Evolutionary conservation across 805 yeast genomes (phyloP).

Genomic region (Suhomyces emberorum): DNA sequence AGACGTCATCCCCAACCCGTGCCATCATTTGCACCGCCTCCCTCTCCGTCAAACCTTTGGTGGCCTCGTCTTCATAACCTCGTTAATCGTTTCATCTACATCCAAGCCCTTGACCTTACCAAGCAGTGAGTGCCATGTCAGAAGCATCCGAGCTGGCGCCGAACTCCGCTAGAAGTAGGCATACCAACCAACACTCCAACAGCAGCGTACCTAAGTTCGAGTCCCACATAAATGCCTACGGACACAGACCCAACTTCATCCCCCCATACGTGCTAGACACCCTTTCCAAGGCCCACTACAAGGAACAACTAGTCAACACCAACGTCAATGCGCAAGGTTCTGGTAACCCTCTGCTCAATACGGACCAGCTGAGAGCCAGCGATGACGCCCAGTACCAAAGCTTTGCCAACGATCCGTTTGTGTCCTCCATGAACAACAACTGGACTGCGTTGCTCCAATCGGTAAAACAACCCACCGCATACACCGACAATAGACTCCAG

Average conservation of each 20-base stretch:
- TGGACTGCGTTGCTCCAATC: slow-evolving; percentile 53
- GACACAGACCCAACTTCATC: slow-evolving; percentile 34
- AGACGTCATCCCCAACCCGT: too few species aligned
- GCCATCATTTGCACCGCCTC: too few species aligned
- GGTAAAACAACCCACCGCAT: slow-evolving; percentile 42
- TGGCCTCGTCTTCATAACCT: too few species aligned
- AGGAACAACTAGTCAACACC: slow-evolving; percentile 31
- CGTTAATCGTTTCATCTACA: too few species aligned
- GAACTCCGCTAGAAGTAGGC: slow-evolving; percentile 1
- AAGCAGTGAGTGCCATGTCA: too few species aligned
- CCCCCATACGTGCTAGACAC: slow-evolving; percentile 69
- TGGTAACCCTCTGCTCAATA: slow-evolving; percentile 7
- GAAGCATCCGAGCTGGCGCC: not conserved
- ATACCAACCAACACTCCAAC: not conserved
- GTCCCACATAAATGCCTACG: slow-evolving; percentile 28
- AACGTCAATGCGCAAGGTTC: slow-evolving; percentile 22
- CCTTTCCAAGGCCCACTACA: slow-evolving; percentile 41
- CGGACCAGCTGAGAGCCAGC: slow-evolving; percentile 6
- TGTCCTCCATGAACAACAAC: slow-evolving; percentile 38
- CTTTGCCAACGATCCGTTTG: slow-evolving; percentile 38
- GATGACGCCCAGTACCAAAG: slow-evolving; percentile 33
- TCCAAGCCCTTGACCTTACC: too few species aligned
- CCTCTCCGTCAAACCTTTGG: too few species aligned
- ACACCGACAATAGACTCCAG: slow-evolving; percentile 25
- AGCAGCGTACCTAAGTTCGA: not conserved